Percentiles rank a stretch among this genome's conserved stretches.
Conservation (phyloP, 768 basidiomycete species). For the Leccinum obscurum region DNA sequence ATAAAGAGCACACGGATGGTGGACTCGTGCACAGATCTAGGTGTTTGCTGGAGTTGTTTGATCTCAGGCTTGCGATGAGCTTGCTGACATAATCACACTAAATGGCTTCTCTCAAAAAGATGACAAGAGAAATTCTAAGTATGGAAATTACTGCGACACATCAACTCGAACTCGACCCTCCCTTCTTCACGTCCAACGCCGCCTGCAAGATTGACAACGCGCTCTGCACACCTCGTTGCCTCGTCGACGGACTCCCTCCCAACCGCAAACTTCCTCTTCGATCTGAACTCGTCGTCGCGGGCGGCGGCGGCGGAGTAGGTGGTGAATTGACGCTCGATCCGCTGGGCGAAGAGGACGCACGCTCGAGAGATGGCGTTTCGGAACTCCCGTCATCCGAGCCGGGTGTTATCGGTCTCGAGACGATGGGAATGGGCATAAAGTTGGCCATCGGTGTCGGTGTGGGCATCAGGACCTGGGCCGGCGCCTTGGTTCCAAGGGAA, state of each 20-base stretch:
- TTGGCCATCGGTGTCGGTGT: neutral
- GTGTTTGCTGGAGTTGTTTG: neutral
- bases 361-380: constrained; percentile 28
- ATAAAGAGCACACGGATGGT: neutral
- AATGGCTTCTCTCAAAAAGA: neutral
- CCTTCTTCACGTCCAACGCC: constrained; percentile 29
- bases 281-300: constrained; percentile 14
- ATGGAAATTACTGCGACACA: neutral
- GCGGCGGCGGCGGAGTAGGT: constrained; percentile 24
- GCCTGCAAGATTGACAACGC: constrained; percentile 31
- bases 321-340: constrained; percentile 25
- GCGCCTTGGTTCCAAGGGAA: constrained; percentile 6
- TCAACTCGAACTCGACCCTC: constrained; percentile 16
- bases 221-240: constrained; percentile 24
- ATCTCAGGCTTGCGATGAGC: too few relatives aligned
- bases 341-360: constrained; percentile 24
- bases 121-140: neutral
- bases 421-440: constrained; percentile 4
- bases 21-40: neutral
- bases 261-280: constrained; percentile 18
- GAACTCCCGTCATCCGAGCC: constrained; percentile 37
- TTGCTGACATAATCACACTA: neutral
- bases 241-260: constrained; percentile 25
- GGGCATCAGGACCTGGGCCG: constrained; percentile 2
- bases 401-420: constrained; percentile 17